Conservation (phyloP, 805 yeast species). For the Yarrowia sp. region DNA sequence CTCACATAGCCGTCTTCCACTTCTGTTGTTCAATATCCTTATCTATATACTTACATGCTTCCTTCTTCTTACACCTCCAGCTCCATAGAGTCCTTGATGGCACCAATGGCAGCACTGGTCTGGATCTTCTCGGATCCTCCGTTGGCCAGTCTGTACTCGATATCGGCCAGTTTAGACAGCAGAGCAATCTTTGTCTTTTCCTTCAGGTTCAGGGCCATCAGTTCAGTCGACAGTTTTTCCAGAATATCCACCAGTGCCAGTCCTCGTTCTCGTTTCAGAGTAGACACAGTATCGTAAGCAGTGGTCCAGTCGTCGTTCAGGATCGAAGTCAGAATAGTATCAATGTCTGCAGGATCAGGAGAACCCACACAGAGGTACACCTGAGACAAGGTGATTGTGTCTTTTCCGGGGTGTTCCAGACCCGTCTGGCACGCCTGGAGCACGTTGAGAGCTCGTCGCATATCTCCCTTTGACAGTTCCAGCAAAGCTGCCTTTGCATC, state of each 20-base stretch:
- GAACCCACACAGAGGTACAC: constrained; percentile 95
- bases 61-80: constrained; percentile 46
- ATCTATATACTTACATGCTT: too few relatives aligned
- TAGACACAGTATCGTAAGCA: constrained; percentile 69
- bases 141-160: constrained; percentile 87
- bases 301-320: constrained; percentile 89
- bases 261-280: constrained; percentile 75
- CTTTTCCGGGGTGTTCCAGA: constrained; percentile 55
- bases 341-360: constrained; percentile 87
- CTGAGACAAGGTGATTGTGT: constrained; percentile 54
- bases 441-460: constrained; percentile 93
- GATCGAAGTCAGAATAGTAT: constrained; percentile 74
- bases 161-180: constrained; percentile 76
- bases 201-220: constrained; percentile 72
- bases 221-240: constrained; percentile 73
- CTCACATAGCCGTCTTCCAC: too few relatives aligned
- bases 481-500: constrained; percentile 73
- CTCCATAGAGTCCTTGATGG: constrained; percentile 73
- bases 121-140: constrained; percentile 95
- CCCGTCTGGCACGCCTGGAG: constrained; percentile 93
- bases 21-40: too few relatives aligned
- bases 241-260: constrained; percentile 87
- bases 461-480: constrained; percentile 86
- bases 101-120: constrained; percentile 87
- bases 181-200: constrained; percentile 67